Conservation (phyloP, 2,329 filamentous ascomycete species). For the Xylaria sp. region DNA sequence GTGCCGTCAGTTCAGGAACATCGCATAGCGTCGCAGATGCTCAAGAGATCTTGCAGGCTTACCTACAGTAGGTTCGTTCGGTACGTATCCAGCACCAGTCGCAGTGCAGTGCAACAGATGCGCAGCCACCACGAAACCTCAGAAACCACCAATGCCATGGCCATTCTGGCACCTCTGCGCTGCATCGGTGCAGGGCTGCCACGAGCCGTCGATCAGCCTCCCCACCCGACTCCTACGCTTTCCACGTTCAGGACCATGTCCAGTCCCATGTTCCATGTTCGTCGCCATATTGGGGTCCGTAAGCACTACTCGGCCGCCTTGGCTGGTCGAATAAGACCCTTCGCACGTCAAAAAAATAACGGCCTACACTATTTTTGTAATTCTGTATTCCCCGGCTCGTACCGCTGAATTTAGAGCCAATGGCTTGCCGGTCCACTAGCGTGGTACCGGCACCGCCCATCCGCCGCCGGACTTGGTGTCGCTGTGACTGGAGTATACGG, state of each 20-base stretch:
- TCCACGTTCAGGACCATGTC: slow-evolving; percentile 7
- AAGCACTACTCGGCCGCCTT: slow-evolving; percentile 29
- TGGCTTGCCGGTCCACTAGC: slow-evolving; percentile 28
- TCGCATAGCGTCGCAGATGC: slow-evolving; percentile 27
- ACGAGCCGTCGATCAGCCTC: slow-evolving; percentile 35
- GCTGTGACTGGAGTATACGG: not conserved
- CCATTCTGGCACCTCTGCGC: slow-evolving; percentile 9
- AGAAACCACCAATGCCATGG: slow-evolving; percentile 19
- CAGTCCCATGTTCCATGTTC: slow-evolving; percentile 1
- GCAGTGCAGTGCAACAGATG: slow-evolving; percentile 26
- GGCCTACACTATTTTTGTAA: slow-evolving; percentile 36
- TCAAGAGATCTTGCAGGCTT: slow-evolving; percentile 34
- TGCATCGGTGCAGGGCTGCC: slow-evolving; percentile 38
- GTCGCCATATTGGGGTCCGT: slow-evolving; percentile 31
- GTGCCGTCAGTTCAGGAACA: slow-evolving; percentile 18
- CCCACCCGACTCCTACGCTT: slow-evolving; percentile 19
- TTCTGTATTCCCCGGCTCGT: slow-evolving; percentile 34
- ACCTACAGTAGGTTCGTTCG: no score
- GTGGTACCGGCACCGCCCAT: slow-evolving; percentile 40
- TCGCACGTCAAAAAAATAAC: slow-evolving; percentile 25
- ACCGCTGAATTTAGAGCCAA: slow-evolving; percentile 37
- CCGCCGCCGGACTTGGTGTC: slow-evolving; percentile 16
- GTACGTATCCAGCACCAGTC: slow-evolving; percentile 21
- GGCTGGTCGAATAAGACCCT: slow-evolving; percentile 31
- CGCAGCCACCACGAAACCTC: slow-evolving; percentile 32